Percentiles rank a stretch among this genome's conserved stretches.
Conservation (phyloP, 257 asterid genomes). For the Coffea eugenioides region DNA sequence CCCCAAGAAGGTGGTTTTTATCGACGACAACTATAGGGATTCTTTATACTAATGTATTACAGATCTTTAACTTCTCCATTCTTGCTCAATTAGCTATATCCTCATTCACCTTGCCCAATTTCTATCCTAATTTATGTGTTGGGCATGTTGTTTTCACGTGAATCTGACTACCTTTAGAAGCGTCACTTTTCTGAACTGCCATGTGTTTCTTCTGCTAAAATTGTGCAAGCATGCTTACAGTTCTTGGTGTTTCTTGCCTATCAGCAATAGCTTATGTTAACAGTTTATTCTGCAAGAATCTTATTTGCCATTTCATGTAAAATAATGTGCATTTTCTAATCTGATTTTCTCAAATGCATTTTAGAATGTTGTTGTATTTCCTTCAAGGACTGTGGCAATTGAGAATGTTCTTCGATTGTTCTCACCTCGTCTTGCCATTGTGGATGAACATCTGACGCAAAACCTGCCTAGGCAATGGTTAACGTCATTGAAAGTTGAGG, state of each 20-base stretch:
- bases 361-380: constrained; percentile 81
- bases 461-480: constrained; percentile 86
- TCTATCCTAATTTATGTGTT: background rate
- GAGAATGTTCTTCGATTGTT: constrained; percentile 83
- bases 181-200: background rate
- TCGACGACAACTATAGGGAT: background rate
- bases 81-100: background rate
- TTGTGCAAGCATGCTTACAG: background rate
- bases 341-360: constrained; percentile 15
- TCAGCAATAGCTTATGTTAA: background rate
- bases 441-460: constrained; percentile 75
- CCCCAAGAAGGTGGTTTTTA: too few species aligned
- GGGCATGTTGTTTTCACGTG: background rate
- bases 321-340: constrained; percentile 18
- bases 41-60: background rate
- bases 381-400: constrained; percentile 85
- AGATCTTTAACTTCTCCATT: background rate
- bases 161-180: background rate
- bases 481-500: constrained; percentile 78
- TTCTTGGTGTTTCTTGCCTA: background rate
- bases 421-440: constrained; percentile 88
- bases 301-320: background rate
- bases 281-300: background rate
- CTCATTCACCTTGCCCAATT: background rate
- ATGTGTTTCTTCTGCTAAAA: background rate